Evolutionary conservation across 2,329 filamentous ascomycete genomes (phyloP).

Genomic region (Dothiorella sarmentorum): DNA sequence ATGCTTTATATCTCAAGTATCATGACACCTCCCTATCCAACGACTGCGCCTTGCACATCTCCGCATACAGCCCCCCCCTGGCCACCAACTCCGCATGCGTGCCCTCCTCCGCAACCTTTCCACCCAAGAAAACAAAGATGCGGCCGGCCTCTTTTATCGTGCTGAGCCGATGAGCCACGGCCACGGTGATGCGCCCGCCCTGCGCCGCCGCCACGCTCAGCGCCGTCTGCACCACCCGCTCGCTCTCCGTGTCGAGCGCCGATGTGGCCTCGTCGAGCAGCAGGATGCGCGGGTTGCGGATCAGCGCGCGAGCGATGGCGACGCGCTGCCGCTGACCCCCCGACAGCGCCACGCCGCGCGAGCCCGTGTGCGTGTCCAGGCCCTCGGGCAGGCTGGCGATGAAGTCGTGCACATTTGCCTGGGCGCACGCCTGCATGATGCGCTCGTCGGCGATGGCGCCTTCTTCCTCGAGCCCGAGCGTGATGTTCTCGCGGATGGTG

Average conservation of each 20-base stretch:
- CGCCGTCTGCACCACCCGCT: constrained; percentile 64
- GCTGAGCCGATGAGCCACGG: constrained; percentile 40
- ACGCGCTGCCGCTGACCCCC: constrained; percentile 58
- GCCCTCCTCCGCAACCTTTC: constrained; percentile 37
- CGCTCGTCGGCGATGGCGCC: constrained; percentile 38
- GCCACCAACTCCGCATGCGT: constrained; percentile 40
- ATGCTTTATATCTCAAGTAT: too few species aligned
- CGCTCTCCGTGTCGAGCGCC: constrained; percentile 62
- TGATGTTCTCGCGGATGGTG: constrained; percentile 47
- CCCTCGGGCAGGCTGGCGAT: constrained; percentile 52
- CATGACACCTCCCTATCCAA: constrained; percentile 31
- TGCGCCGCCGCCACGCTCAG: constrained; percentile 52
- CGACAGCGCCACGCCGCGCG: constrained; percentile 48
- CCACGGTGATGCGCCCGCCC: constrained; percentile 41
- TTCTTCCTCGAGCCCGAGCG: constrained; percentile 40
- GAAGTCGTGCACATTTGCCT: constrained; percentile 54
- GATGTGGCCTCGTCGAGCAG: constrained; percentile 60
- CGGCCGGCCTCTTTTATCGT: constrained; percentile 38
- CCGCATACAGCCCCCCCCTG: constrained; percentile 40
- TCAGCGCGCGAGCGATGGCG: constrained; percentile 53
- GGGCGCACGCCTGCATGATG: constrained; percentile 46
- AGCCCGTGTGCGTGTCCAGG: constrained; percentile 48
- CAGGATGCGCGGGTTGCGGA: constrained; percentile 51
- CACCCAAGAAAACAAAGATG: constrained; percentile 42
- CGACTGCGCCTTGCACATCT: constrained; percentile 44